Base-by-base conservation (phyloP, 805 yeast genomes). In the Debaryomyces castellii region DNA sequence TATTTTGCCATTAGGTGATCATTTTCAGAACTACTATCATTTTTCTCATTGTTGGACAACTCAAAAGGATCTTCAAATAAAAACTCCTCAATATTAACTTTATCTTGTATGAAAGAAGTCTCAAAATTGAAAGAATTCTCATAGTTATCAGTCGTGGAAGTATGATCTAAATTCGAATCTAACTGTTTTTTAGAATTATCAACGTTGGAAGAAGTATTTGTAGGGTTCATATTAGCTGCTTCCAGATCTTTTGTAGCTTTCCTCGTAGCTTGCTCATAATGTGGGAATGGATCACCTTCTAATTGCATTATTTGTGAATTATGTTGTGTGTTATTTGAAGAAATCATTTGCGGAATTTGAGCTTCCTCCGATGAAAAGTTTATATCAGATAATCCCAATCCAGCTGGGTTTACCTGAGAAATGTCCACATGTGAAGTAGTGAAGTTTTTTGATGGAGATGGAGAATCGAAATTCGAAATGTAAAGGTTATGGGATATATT, bases 11-110 rank as follows among this genome's bases (percentile, higher is more conserved):
- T n/a, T n/a, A n/a, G n/a, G 7, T 35, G 24, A 10, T 20, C 24
- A 35, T 11, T 32, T 27, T 49, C 51, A 7, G 49, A 38, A 11
- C 50, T n/a, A 2, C 45, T 16, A 18, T 39, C 45, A 5, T 45
- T 34, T 8, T 24, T 41, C 8, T 35, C 38, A 11, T 5, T 21
- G n/a, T 18, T 21, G 10, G 38, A 35, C 7, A 24, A 18, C 7
- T 35, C 38, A 21, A 35, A 35, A 3, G 57, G 57, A 37, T 52
- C 55, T 17, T 48, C 45, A 27, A 44, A 45, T 9, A 55, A 36
- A 10, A 54, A 40, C 37, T 55, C 59, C 16, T 53, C 58, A 20
- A 50, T 48, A n/a, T 51, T 50, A 9, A 52, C 32, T 18, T 48
- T 43, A 4, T 14, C 21, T n/a, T 23, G 40, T 5, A 14, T 35